phyloP scores from a whole-genome alignment of 2,329 filamentous ascomycete genomes.

The Ophiostoma ulmi region DNA sequence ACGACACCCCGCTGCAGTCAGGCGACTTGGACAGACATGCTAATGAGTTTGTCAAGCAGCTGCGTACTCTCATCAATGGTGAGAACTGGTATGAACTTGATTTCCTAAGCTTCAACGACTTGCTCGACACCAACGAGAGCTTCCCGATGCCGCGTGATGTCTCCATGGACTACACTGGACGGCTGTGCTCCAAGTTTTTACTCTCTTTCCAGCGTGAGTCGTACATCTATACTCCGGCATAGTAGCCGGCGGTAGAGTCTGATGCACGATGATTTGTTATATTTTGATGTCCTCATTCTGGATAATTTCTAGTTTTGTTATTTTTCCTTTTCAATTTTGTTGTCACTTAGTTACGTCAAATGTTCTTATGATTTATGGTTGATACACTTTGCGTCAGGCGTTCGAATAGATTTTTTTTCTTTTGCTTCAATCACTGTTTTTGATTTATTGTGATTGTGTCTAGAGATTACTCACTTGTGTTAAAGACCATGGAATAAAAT shows the following conservation, averaged over 20 bases:
- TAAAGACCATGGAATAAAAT: no score
- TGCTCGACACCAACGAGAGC: slow-evolving; percentile 14
- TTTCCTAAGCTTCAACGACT: slow-evolving; percentile 16
- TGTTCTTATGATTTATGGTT: not conserved
- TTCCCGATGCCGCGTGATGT: slow-evolving; percentile 36
- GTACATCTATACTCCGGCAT: slow-evolving; percentile 23
- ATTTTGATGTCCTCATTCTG: not conserved
- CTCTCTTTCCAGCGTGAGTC: slow-evolving; percentile 42
- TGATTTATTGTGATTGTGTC: not conserved
- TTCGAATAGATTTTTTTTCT: not conserved
- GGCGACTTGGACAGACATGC: slow-evolving; percentile 45
- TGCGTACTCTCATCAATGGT: slow-evolving; percentile 42
- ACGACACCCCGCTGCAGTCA: slow-evolving; percentile 39
- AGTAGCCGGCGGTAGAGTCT: not conserved
- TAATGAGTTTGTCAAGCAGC: slow-evolving; percentile 42
- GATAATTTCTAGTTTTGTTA: not conserved
- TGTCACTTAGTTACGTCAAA: not conserved
- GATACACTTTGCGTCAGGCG: not conserved
- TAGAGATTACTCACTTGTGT: not conserved
- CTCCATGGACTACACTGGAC: slow-evolving; percentile 48
- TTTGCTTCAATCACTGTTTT: not conserved
- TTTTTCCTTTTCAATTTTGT: not conserved
- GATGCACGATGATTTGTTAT: not conserved
- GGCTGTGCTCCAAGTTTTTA: slow-evolving; percentile 50
- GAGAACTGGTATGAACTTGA: slow-evolving; percentile 29